Base-by-base conservation (phyloP, 805 yeast species). In the Candida gorgasii region DNA sequence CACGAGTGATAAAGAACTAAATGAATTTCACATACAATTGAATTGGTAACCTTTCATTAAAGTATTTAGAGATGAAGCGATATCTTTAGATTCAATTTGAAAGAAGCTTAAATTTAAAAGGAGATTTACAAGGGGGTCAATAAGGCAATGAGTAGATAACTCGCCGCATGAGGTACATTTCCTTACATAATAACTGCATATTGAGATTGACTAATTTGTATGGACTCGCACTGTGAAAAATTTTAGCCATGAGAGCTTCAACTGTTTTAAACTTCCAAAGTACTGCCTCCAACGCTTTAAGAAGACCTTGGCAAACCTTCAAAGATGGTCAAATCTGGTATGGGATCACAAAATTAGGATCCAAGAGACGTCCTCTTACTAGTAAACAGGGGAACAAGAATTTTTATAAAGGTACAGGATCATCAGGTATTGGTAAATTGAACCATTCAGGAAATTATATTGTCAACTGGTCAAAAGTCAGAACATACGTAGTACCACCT, bases 331-430 rank as follows among this genome's bases (percentile, higher is more conserved):
- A 87, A 31, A 73, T 87, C 15, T 89, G 86, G 72, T 89, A 89
- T 59, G 97, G 97, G 36, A 54, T 69, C 18, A 69, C 84, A 12
- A 89, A 86, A 58, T 60, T 82, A 7, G 97, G 97, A 43, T 82
- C 88, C 50, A 88, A 84, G 62, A 82, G 97, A 70, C 76, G 78
- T 59, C 78, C 96, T 4, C 70, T 92, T 54, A 85, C 96, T 16
- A 84, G 97, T 16, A 93, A 93, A 57, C 89, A 88, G 61, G 98
- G 99, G 57, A 92, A 93, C 67, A 89, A 90, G 71, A 84, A 86
- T 54, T 86, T 75, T 68, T 93, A 93, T 70, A 93, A 93, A 64
- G 99, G 99, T 72, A 93, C 98, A 16, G 79, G 97, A 45, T 87
- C 99, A 4, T 78, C 95, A 3, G 97, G 97, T 63, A 80, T 89